Percentiles rank a stretch among this genome's conserved stretches.
phyloP scores from a whole-genome alignment of 345 rosid genomes.

The Angophora floribunda region DNA sequence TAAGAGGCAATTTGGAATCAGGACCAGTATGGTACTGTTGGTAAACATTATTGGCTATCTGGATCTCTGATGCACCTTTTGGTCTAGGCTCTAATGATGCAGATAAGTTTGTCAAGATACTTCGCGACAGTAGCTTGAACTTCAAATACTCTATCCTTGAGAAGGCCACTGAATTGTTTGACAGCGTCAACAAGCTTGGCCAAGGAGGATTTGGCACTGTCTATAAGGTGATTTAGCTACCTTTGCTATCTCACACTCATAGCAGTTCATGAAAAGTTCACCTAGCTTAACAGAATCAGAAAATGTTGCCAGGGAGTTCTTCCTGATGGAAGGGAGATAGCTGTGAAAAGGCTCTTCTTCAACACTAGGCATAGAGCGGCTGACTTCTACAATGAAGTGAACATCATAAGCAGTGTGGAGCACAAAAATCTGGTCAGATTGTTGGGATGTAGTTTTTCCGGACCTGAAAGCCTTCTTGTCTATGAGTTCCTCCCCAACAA shows the following conservation, averaged over 20 bases:
- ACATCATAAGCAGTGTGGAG: conserved; percentile 78
- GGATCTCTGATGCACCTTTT: background rate
- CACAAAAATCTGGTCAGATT: conserved; percentile 90
- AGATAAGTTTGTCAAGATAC: conserved; percentile 49
- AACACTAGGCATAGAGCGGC: conserved; percentile 84
- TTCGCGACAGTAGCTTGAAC: conserved; percentile 72
- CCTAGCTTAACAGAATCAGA: background rate
- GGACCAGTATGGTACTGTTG: background rate
- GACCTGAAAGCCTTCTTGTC: conserved; percentile 92
- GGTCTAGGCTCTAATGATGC: conserved; percentile 62
- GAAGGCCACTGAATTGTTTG: conserved; percentile 77
- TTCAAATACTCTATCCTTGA: conserved; percentile 85
- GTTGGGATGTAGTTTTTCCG: conserved; percentile 84
- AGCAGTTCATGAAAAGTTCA: background rate
- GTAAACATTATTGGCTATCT: background rate
- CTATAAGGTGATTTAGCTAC: conserved; percentile 46
- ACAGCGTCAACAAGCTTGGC: conserved; percentile 66
- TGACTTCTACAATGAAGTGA: conserved; percentile 88
- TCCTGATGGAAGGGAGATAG: conserved; percentile 82
- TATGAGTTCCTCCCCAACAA: conserved; percentile 74
- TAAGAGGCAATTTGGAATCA: background rate
- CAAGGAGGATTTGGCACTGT: conserved; percentile 97
- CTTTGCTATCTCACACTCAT: background rate
- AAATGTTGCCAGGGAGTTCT: conserved; percentile 52
- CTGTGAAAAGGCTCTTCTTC: conserved; percentile 83